phyloP scores from a whole-genome alignment of 441 rosid species.

The Breynia disticha region DNA sequence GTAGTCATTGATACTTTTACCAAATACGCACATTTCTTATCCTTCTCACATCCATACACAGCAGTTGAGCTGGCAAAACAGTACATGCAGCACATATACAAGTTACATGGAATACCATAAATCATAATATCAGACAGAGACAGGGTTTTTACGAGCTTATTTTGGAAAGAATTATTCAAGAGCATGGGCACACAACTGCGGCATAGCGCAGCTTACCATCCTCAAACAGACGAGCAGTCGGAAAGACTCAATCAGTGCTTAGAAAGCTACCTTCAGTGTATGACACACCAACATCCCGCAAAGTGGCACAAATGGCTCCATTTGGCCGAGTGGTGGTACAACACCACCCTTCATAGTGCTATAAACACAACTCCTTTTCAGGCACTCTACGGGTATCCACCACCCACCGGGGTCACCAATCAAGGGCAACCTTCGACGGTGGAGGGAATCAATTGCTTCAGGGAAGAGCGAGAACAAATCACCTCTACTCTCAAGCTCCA shows the following conservation, averaged over 20 bases:
- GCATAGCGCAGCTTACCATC: neutral
- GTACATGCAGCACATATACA: neutral
- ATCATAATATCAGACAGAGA: neutral
- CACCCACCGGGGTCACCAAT: neutral
- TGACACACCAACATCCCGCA: neutral
- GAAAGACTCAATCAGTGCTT: neutral
- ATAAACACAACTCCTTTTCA: neutral
- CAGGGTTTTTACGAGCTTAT: neutral
- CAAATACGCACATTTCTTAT: neutral
- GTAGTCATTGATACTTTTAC: neutral
- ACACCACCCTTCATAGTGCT: neutral
- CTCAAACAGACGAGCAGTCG: neutral
- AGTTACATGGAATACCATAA: neutral
- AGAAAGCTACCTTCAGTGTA: neutral
- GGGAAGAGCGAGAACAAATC: neutral
- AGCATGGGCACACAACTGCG: neutral
- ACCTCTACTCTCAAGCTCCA: neutral
- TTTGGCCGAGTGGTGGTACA: slow-evolving; percentile 6
- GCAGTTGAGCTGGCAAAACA: neutral
- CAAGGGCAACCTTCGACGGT: neutral
- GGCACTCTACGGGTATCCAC: neutral
- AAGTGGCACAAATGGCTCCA: neutral
- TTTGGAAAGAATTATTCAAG: neutral
- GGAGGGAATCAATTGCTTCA: neutral
- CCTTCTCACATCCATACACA: neutral